Evolutionary conservation across 345 rosid species (phyloP), one percentile per base, ranked within the genome.

Genomic region (Eucalyptus globulus): DNA sequence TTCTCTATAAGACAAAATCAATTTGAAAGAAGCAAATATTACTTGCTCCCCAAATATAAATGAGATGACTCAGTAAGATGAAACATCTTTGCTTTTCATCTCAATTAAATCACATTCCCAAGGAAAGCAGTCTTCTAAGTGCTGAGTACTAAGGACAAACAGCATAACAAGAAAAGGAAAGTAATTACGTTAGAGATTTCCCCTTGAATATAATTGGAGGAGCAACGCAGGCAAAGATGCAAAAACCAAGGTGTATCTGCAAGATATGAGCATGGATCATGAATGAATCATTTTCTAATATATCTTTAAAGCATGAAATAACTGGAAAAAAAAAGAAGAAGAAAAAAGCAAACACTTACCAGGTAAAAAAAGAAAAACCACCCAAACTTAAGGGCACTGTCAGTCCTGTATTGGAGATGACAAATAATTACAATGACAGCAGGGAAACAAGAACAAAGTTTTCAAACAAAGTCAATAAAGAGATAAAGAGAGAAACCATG

Each of bases 151-250:
- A 21, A 62, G 67, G 72, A 69, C 17, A 51, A 7, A 60, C 9
- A 56, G 51, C 6, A 58, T 45, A 45, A 88, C 44, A 88, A 87
- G 87, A 65, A 44, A 9, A 29, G 19, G 29, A 76, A 87, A 72
- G 88, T 85, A 89, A 91, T 95, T 93, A 98, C 99, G 99, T 92
- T 50, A 97, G 96, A 60, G 98, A 97, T 88, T 96, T 97, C 87
- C 99, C 99, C 95, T 94, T 97, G 94, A 98, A 97, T 91, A 96
- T 93, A 51, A 98, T 90, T 89, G 99, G 98, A 88, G 99, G 98
- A 89, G 99, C 99, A 67, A 98, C 95, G 11, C 97, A 93, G 90
- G 99, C 97, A 88, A 96, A 94, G 93, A 98, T 89, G 91, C 96
- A 95, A 92, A 98, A 98, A 85, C 93, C 97, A 89, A 98, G 93